These are phyloP conservation scores for Lolium perenne DNA, from an alignment of 176 grass and related monocot genomes.

Conservation along the genomic window DNA sequence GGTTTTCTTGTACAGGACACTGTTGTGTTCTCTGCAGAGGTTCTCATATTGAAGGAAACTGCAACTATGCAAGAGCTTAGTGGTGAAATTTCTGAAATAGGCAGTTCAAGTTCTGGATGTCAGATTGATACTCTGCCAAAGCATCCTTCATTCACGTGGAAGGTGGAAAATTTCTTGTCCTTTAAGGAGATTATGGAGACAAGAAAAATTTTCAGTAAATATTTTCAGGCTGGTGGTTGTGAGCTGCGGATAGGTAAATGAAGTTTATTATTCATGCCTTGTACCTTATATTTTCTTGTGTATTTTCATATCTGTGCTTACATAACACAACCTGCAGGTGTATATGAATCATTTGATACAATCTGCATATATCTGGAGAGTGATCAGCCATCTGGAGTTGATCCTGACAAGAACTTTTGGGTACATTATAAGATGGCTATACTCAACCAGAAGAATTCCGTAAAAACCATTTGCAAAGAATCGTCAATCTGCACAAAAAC, in stretches of 20 bases:
- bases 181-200: constrained; percentile 99
- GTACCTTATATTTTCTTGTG: constrained; percentile 32
- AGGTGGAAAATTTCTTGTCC: constrained; percentile 94
- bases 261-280: constrained; percentile 23
- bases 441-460: constrained; percentile 83
- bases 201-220: constrained; percentile 98
- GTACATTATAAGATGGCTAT: constrained; percentile 96
- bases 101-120: constrained; percentile 52
- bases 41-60: constrained; percentile 94
- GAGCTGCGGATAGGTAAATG: constrained; percentile 97
- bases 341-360: constrained; percentile 94
- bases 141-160: constrained; percentile 81
- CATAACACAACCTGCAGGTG: constrained; percentile 60
- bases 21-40: constrained; percentile 85
- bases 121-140: constrained; percentile 66
- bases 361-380: constrained; percentile 99
- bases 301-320: constrained; percentile 34
- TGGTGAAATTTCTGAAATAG: constrained; percentile 54
- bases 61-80: constrained; percentile 71
- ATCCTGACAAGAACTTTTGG: constrained; percentile 97
- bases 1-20: constrained; percentile 92
- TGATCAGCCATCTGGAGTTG: constrained; percentile 83
- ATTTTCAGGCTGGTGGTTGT: constrained; percentile 90
- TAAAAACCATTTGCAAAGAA: constrained; percentile 94
- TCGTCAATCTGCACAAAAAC: constrained; percentile 99